Evolutionary conservation across 2,329 filamentous ascomycete species (phyloP).

Genomic region (Sporothrix brasiliensis): DNA sequence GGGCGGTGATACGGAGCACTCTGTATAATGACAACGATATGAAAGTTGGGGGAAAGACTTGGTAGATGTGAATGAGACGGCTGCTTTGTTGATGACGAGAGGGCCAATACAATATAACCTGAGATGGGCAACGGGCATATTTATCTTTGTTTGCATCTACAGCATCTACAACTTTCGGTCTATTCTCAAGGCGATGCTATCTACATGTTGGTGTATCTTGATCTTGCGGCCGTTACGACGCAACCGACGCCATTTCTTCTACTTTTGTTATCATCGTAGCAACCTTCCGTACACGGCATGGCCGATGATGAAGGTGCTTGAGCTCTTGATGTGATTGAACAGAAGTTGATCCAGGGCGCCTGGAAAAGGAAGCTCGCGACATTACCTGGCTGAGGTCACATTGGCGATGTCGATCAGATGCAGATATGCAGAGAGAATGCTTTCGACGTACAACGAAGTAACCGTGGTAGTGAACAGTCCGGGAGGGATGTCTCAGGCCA

Average conservation of each 20-base stretch:
- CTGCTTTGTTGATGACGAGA: background rate
- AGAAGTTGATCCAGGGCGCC: background rate
- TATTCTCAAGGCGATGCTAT: background rate
- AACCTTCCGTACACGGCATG: constrained; percentile 32
- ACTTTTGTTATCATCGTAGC: background rate
- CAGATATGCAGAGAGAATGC: background rate
- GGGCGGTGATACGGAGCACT: background rate
- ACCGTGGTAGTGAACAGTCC: too few relatives aligned
- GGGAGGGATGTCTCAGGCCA: background rate
- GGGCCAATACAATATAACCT: background rate
- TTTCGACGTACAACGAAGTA: background rate
- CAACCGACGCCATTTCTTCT: too few relatives aligned
- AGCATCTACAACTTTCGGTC: too few relatives aligned
- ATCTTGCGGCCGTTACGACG: too few relatives aligned
- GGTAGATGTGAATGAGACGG: background rate
- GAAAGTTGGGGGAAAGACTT: background rate
- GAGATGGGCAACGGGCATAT: background rate
- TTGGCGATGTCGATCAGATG: background rate
- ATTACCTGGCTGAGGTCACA: background rate
- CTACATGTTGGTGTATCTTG: background rate
- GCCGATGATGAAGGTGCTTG: constrained; percentile 3
- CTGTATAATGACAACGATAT: background rate
- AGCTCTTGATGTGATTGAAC: background rate
- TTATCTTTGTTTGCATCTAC: background rate
- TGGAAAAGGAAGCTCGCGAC: background rate